Evolutionary conservation across 1,284 basidiomycete species (phyloP), one percentile per base, ranked within the genome.

Genomic region (Boletus subluridellus): DNA sequence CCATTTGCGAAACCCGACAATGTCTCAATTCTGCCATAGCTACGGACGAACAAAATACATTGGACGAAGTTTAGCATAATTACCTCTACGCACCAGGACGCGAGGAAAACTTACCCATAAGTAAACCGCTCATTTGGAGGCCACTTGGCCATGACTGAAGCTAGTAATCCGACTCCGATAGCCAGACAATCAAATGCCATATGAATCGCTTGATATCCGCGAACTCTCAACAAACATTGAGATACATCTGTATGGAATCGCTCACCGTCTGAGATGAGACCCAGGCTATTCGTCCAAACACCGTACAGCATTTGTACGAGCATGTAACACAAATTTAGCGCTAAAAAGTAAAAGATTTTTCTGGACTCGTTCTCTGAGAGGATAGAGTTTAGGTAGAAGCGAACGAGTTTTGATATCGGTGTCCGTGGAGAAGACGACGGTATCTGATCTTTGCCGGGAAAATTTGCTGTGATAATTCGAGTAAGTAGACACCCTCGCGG

Each of bases 121-220:
- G 97, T 98, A 74, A 96, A 99, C 26, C 86, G 82, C 64, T 91
- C 88, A 75, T 99, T 95, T 1, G 94, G 92, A 47, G 92, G 88
- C 97, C 97, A 99, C 5, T 91, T 95, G 1, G 95, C 94, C 89
- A 98, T 98, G 12, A 99, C 93, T 30, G 93, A 95, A 3, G 97
- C 97, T 62, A 98, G 89, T 2, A 99, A 80, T 2, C 97, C 97
- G 65, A 99, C 94, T 0, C 87, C 96, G 57, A 99, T 94, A 2
- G 96, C 96, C 78, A 98, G 89, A 70, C 97, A 99, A 76, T 99
- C 97, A 68, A 99, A 99, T 28, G 95, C 93, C 97, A 99, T 99
- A 72, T 99, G 97, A 52, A 99, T 99, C 14, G 97, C 96, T 97
- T 64, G 12, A 42, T n/a, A 44, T 51, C 48, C 52, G 51, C 38